Base-by-base conservation (phyloP, 2,329 filamentous ascomycete species). In the Talaromyces marneffei region DNA sequence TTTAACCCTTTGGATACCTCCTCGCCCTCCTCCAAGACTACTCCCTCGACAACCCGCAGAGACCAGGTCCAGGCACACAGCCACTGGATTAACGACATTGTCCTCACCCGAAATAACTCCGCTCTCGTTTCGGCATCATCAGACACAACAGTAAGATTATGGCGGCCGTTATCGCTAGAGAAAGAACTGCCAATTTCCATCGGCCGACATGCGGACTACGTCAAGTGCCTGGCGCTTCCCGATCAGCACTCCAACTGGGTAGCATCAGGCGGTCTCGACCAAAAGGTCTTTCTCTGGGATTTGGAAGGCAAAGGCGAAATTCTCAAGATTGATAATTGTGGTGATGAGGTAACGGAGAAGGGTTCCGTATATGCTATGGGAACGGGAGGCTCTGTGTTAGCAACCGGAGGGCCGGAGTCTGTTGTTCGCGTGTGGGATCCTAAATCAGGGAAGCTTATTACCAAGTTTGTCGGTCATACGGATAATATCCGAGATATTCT, bases 401-500 rank as follows among this genome's bases (percentile, higher is more conserved):
- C 93, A 33, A 95, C 91, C 71, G 94, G 94, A 61, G 94, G 94
- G 0, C 94, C 94, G 0, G 94, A 99, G 77, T 94, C 91, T 71
- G 91, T 92, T 46, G 90, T 97, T 35, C 85, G 94, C 58, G 80
- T 99, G 14, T 97, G 95, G 89, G 94, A 99, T 75, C 86, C 91
- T 53, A 87, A 88, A 68, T 89, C 91, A 9, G 93, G 93, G 61
- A 91, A 94, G 77, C 85, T 90, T 65, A 89, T 97, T 62, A 97
- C 92, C 65, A 97, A 97, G 75, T 93, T 99, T 66, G 91, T 97
- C 23, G 94, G 94, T 4, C 94, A 99, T 73, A 95, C 93, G 20
- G 92, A 96, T 80, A 97, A 93, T 66, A 88, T 99, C 66, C 87
- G 94, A 53, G 89, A 93, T 67, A 92, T 99, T 64, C 80, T 99